phyloP scores from a whole-genome alignment of 495 filamentous ascomycete species.

The Aspergillus homomorphus region DNA sequence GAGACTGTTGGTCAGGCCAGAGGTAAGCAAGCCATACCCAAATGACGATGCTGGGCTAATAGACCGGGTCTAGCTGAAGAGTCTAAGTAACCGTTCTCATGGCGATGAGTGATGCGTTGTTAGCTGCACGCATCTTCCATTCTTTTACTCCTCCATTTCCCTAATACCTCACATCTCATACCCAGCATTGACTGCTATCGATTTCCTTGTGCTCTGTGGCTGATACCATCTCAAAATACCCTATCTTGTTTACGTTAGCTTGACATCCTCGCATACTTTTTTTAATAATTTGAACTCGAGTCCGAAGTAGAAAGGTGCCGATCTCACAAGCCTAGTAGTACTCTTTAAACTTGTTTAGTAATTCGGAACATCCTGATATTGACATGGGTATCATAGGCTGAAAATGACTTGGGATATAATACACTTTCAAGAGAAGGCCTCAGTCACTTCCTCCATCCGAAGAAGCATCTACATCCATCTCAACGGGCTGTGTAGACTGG shows the following conservation, averaged over 20 bases:
- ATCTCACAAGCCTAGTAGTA: not conserved
- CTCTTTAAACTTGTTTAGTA: not conserved
- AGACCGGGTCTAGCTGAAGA: slow-evolving; percentile 4
- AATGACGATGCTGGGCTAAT: slow-evolving; percentile 8
- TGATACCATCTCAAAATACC: slow-evolving; percentile 9
- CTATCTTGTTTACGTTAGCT: slow-evolving; percentile 3
- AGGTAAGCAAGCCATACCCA: not conserved
- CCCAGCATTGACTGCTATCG: slow-evolving; percentile 17
- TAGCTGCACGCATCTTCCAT: slow-evolving; percentile 6
- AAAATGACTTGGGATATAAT: not conserved
- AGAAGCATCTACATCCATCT: slow-evolving; percentile 17
- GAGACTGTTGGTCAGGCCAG: slow-evolving; percentile 9
- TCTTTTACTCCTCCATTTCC: slow-evolving; percentile 1
- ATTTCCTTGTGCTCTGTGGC: slow-evolving; percentile 3
- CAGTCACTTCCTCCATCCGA: slow-evolving; percentile 25
- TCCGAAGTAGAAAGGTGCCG: not conserved
- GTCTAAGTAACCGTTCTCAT: slow-evolving; percentile 8
- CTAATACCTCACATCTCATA: slow-evolving; percentile 17
- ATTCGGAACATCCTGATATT: not conserved
- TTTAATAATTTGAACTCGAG: not conserved
- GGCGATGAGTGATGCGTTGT: not conserved
- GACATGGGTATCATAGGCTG: slow-evolving; percentile 25
- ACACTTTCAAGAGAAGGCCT: not conserved
- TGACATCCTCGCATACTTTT: not conserved
- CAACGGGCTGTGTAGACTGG: not conserved